Evolutionary conservation across 1,139 yeast species (phyloP).

Genomic region (Spencermartinsiella ligniputridi): DNA sequence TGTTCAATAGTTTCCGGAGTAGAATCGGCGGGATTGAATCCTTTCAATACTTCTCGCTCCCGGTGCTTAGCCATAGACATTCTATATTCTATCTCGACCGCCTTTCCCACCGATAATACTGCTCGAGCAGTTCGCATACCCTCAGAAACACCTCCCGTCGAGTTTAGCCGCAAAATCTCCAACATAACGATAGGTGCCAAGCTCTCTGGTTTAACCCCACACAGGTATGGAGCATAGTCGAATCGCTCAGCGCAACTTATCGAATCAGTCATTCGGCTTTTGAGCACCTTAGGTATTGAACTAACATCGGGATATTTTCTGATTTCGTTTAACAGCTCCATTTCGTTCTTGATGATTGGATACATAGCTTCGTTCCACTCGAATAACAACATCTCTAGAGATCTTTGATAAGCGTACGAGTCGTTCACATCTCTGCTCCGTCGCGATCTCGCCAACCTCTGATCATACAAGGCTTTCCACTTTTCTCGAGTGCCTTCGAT

Average conservation of each 20-base stretch:
- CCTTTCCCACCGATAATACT: conserved; percentile 74
- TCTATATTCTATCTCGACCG: conserved; percentile 79
- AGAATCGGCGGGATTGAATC: conserved; percentile 10
- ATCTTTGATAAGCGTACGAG: conserved; percentile 11
- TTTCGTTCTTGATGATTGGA: conserved; percentile 65
- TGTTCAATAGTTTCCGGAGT: conserved; percentile 7
- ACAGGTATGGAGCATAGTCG: conserved; percentile 75
- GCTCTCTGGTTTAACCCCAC: conserved; percentile 69
- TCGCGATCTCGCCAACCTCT: conserved; percentile 4
- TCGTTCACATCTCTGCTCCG: conserved; percentile 4
- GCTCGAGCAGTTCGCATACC: conserved; percentile 87
- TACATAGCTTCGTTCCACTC: conserved; percentile 68
- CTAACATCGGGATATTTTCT: conserved; percentile 19
- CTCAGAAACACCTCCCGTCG: conserved; percentile 73
- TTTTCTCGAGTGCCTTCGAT: conserved; percentile 80
- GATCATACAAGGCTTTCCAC: conserved; percentile 71
- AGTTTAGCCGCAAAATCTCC: conserved; percentile 69
- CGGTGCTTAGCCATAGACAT: conserved; percentile 45
- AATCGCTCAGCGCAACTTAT: conserved; percentile 46
- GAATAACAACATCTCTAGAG: conserved; percentile 68
- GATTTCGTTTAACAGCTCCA: conserved; percentile 35
- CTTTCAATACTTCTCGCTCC: conserved; percentile 48
- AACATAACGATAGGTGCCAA: conserved; percentile 80
- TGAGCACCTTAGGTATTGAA: conserved; percentile 16
- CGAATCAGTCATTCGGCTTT: conserved; percentile 13